Evolutionary conservation across 805 yeast genomes (phyloP), one percentile per base, ranked within the genome.

Genomic region (Hanseniaspora meyeri): DNA sequence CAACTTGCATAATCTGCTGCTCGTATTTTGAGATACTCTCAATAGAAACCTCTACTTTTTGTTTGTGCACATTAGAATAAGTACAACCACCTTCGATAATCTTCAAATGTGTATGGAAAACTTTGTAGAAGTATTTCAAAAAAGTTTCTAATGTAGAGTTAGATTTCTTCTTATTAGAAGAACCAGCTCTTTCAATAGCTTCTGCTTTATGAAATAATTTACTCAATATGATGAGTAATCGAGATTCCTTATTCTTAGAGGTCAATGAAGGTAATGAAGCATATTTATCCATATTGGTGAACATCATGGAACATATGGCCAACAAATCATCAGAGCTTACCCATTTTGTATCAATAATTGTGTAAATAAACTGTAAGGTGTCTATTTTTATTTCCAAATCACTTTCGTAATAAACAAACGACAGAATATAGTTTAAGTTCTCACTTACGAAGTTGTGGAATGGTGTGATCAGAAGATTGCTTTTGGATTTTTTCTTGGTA

Each of bases 381-480:
- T 74, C 66, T 5, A 73, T 63, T 62, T 82, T 77, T 1, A 84
- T 86, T 42, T 73, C 73, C 14, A 69, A 60, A 60, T 83, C 89
- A 4, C 75, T 67, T 62, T 83, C 88, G 55, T 70, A 69, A 24
- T 73, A 62, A 1, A 81, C 79, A 63, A 87, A 85, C 53, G 82
- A 83, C 24, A 86, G 70, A 36, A 88, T 67, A 62, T 87, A 81
- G 5, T 69, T 68, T 60, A 82, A 80, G 68, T 84, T 85, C 59
- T 88, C 75, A 58, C 84, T 87, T 2, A 91, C 81, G 66, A 89
- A 89, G 62, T 83, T 90, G 57, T 87, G 75, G 42, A 89, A 74
- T 0, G 89, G 87, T n/a, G 77, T 75, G 54, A 78, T 70, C 27
- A 68, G 66, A 27, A 70, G 69, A 31, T 59, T 59, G 38, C 42